A percentile compares a stretch with the other conserved stretches of the same genome.
Conservation (phyloP, 2,329 filamentous ascomycete genomes). For the Claviceps humidiphila region DNA sequence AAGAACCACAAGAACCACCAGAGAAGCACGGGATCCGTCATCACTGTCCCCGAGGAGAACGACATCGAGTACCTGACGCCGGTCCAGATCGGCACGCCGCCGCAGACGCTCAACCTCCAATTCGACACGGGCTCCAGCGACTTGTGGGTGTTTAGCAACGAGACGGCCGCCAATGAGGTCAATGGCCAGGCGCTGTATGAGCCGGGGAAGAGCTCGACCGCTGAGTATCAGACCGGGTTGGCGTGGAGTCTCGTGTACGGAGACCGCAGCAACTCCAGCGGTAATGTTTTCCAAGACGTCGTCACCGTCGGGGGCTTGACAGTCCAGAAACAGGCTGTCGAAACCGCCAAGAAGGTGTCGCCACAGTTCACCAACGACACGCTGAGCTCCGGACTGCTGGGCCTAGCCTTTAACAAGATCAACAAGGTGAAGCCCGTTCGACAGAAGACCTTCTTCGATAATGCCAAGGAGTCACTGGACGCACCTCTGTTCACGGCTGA, state of each 20-base stretch:
- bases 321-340: conserved; percentile 29
- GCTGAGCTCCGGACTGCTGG: conserved; percentile 25
- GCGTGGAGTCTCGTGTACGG: conserved; percentile 31
- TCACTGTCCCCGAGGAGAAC: conserved; percentile 3
- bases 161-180: conserved; percentile 22
- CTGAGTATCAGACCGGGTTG: conserved; percentile 22
- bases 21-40: conserved; percentile 6
- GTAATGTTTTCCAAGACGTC: conserved; percentile 29
- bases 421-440: conserved; percentile 27
- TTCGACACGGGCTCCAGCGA: conserved; percentile 16
- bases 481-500: conserved; percentile 51
- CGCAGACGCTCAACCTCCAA: conserved; percentile 10
- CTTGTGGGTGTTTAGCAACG: conserved; percentile 26
- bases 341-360: conserved; percentile 29
- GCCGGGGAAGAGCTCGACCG: conserved; percentile 23
- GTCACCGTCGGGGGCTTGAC: conserved; percentile 29
- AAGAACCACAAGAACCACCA: background rate
- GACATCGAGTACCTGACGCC: conserved; percentile 9
- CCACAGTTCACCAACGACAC: conserved; percentile 28
- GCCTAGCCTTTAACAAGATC: conserved; percentile 28
- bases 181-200: conserved; percentile 28
- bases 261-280: conserved; percentile 28
- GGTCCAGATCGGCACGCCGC: conserved; percentile 11
- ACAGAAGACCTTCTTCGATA: conserved; percentile 32
- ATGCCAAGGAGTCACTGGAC: conserved; percentile 11